These are phyloP conservation scores for Monosiga brevicollis DNA, from an alignment of 78 protist genomes.

Conservation along the genomic window DNA sequence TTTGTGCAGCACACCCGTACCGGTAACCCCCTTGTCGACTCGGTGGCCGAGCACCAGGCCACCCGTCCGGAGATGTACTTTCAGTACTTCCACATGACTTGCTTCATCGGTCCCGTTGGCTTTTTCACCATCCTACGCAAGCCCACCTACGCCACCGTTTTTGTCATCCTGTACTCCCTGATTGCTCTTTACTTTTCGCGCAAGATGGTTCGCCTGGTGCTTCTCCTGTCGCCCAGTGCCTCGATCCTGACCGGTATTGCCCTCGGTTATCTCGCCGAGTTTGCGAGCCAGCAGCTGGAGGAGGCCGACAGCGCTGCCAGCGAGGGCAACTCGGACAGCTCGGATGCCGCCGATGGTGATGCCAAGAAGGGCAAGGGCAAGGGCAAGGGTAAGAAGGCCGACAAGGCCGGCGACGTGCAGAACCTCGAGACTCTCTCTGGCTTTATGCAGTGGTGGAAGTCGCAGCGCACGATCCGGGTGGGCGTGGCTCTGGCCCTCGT, in stretches of 20 bases:
- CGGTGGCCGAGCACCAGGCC: constrained; percentile 97
- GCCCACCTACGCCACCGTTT: constrained; percentile 71
- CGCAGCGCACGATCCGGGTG: too few relatives aligned
- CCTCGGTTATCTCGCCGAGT: too few relatives aligned
- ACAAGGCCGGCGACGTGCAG: too few relatives aligned
- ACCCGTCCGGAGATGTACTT: constrained; percentile 82
- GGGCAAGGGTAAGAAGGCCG: too few relatives aligned
- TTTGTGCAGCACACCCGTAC: constrained; percentile 5
- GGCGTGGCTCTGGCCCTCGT: too few relatives aligned
- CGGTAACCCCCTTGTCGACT: constrained; percentile 97
- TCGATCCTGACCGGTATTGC: constrained; percentile 84
- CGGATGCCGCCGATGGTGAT: too few relatives aligned
- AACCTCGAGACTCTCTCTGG: too few relatives aligned
- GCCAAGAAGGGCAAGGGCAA: too few relatives aligned
- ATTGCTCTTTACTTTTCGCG: constrained; percentile 84
- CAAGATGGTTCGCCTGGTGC: constrained; percentile 96
- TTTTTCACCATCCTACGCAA: constrained; percentile 72
- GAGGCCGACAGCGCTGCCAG: too few relatives aligned
- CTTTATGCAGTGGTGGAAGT: too few relatives aligned
- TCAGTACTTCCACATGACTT: constrained; percentile 86
- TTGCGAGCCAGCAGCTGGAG: too few relatives aligned
- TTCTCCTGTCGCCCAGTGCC: constrained; percentile 91
- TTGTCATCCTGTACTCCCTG: constrained; percentile 75
- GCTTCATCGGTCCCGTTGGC: constrained; percentile 85
- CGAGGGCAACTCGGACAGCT: too few relatives aligned